phyloP scores from a whole-genome alignment of 2,329 filamentous ascomycete genomes.

The Periconia sp. region DNA sequence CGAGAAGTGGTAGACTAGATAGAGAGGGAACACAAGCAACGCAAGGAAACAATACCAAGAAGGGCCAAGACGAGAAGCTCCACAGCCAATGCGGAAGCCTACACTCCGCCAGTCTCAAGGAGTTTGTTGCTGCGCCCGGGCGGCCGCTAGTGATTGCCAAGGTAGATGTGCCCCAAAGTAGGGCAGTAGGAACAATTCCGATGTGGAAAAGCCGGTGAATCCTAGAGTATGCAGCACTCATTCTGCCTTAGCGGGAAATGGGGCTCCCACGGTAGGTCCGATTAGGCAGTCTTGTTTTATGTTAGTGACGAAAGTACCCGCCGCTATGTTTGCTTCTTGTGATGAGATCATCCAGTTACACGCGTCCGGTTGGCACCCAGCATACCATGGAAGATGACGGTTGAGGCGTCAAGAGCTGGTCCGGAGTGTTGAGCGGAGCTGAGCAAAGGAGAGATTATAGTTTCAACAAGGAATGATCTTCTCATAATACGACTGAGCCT shows the following conservation, averaged over 20 bases:
- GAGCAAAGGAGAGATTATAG: too few relatives aligned
- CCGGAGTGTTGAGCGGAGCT: too few relatives aligned
- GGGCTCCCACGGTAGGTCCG: slow-evolving; percentile 11
- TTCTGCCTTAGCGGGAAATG: slow-evolving; percentile 21
- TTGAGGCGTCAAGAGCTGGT: too few relatives aligned
- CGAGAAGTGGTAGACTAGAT: slow-evolving; percentile 37
- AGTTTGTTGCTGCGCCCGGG: slow-evolving; percentile 29
- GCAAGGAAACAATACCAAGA: slow-evolving; percentile 44
- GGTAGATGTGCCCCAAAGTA: slow-evolving; percentile 27
- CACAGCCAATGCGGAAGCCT: slow-evolving; percentile 31
- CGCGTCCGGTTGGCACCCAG: too few relatives aligned
- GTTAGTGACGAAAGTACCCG: neutral
- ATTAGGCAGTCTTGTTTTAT: neutral
- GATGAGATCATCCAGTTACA: too few relatives aligned
- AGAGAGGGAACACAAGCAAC: slow-evolving; percentile 41
- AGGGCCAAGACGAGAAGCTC: slow-evolving; percentile 34
- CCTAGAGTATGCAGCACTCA: slow-evolving; percentile 19
- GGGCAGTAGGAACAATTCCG: slow-evolving; percentile 19
- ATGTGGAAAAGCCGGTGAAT: slow-evolving; percentile 21
- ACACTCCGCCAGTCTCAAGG: slow-evolving; percentile 35
- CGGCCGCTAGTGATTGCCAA: slow-evolving; percentile 24
- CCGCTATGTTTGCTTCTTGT: neutral
- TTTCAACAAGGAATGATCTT: neutral
- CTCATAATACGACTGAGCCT: too few relatives aligned
- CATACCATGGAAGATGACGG: neutral